Conservation (phyloP, 352 stramenopile genomes). For the Phytophthora aleatoria region DNA sequence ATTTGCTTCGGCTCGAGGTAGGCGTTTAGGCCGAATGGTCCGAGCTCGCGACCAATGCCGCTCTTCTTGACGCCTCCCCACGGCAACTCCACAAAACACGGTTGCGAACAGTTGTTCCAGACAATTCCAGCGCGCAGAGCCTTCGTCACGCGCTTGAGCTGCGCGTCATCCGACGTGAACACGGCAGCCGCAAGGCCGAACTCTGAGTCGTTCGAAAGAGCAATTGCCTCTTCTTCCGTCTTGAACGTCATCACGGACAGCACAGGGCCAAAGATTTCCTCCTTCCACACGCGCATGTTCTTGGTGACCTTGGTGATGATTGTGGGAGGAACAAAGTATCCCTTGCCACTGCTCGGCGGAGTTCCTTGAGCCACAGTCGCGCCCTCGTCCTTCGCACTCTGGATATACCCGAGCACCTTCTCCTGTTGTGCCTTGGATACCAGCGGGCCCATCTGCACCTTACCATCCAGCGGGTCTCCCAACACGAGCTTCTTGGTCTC, state of each 20-base stretch:
- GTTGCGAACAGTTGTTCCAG: constrained; percentile 34
- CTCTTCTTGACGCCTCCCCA: constrained; percentile 89
- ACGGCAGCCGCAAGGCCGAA: constrained; percentile 80
- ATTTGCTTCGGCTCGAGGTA: constrained; percentile 81
- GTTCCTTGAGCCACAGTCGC: constrained; percentile 46
- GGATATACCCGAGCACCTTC: constrained; percentile 75
- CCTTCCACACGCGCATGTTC: constrained; percentile 76
- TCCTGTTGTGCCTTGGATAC: constrained; percentile 74
- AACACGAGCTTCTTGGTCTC: constrained; percentile 67
- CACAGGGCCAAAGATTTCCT: constrained; percentile 92
- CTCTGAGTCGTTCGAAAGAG: constrained; percentile 40
- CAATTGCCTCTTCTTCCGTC: constrained; percentile 82
- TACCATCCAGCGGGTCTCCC: constrained; percentile 55
- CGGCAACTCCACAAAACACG: constrained; percentile 51
- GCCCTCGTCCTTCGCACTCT: constrained; percentile 51
- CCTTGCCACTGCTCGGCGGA: constrained; percentile 24
- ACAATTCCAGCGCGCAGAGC: constrained; percentile 27
- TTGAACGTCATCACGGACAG: constrained; percentile 87
- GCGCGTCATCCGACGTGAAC: constrained; percentile 57
- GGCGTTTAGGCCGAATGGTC: constrained; percentile 60
- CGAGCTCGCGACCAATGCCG: constrained; percentile 74
- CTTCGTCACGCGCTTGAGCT: constrained; percentile 66
- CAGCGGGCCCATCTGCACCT: constrained; percentile 76
- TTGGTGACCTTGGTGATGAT: constrained; percentile 70
- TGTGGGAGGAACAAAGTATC: constrained; percentile 81